These are phyloP conservation scores for Boletus reticuloceps DNA, from an alignment of 768 basidiomycete genomes.

Conservation along the genomic window DNA sequence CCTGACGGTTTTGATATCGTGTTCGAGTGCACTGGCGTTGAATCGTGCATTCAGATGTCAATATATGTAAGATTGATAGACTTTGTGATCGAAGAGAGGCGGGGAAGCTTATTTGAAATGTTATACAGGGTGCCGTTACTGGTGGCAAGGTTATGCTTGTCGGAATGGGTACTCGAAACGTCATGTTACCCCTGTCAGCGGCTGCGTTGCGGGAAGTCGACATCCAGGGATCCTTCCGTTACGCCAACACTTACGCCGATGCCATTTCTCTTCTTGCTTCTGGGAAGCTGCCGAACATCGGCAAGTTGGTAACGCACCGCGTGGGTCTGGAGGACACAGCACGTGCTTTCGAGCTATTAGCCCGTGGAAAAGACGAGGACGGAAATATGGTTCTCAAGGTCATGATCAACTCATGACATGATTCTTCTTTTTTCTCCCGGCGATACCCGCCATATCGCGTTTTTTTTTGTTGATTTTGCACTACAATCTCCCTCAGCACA, in stretches of 20 bases:
- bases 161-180: constrained; percentile 90
- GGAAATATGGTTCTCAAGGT: constrained; percentile 89
- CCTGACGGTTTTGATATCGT: constrained; percentile 88
- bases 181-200: constrained; percentile 76
- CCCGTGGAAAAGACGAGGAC: constrained; percentile 70
- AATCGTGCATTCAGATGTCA: constrained; percentile 88
- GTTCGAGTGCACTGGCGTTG: constrained; percentile 94
- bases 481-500: background rate
- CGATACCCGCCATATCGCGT: background rate
- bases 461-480: constrained; percentile 8
- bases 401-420: constrained; percentile 56
- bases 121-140: constrained; percentile 65
- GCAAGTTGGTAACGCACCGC: constrained; percentile 79
- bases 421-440: background rate
- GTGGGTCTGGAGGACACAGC: constrained; percentile 62
- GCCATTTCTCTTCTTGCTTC: constrained; percentile 73
- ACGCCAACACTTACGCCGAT: constrained; percentile 87
- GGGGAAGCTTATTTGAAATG: constrained; percentile 11
- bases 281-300: constrained; percentile 60
- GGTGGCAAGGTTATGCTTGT: constrained; percentile 93
- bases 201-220: constrained; percentile 90
- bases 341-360: constrained; percentile 80
- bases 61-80: constrained; percentile 64
- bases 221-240: constrained; percentile 88
- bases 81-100: constrained; percentile 8